Conservation (phyloP, 1,284 basidiomycete species). For the Cutaneotrichosporon sp. region DNA sequence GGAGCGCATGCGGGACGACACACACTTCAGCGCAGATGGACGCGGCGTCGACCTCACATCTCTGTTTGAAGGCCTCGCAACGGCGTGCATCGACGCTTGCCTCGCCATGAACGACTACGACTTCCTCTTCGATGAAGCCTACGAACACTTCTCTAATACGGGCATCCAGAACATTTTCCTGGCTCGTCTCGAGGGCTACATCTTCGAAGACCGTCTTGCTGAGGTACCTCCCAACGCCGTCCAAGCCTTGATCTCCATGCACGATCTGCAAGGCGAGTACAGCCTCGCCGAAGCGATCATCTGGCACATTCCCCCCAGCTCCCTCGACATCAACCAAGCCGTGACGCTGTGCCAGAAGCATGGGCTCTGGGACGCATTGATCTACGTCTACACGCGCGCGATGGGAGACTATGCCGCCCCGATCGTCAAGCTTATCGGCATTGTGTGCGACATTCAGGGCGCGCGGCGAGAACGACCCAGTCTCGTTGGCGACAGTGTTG, state of each 20-base stretch:
- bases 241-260: slow-evolving; percentile 73
- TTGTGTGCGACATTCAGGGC: slow-evolving; percentile 66
- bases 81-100: slow-evolving; percentile 74
- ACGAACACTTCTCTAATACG: slow-evolving; percentile 77
- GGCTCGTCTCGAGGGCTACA: slow-evolving; percentile 72
- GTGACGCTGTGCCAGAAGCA: slow-evolving; percentile 77
- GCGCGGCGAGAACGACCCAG: slow-evolving; percentile 45
- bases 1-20: slow-evolving; percentile 83
- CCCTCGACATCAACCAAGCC: slow-evolving; percentile 90
- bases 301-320: slow-evolving; percentile 89
- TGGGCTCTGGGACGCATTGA: slow-evolving; percentile 84
- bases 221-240: slow-evolving; percentile 79
- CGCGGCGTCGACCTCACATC: slow-evolving; percentile 86
- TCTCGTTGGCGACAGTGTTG: slow-evolving; percentile 26
- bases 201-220: slow-evolving; percentile 68
- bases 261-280: slow-evolving; percentile 66
- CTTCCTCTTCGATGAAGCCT: slow-evolving; percentile 88
- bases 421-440: slow-evolving; percentile 72
- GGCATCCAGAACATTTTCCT: slow-evolving; percentile 88
- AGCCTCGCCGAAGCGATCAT: slow-evolving; percentile 82
- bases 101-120: slow-evolving; percentile 72
- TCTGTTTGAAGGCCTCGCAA: slow-evolving; percentile 83
- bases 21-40: slow-evolving; percentile 73
- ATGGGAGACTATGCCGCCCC: slow-evolving; percentile 85
- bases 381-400: slow-evolving; percentile 87